Conservation (phyloP, 1,284 basidiomycete species). For the Exsudoporus floridanus region DNA sequence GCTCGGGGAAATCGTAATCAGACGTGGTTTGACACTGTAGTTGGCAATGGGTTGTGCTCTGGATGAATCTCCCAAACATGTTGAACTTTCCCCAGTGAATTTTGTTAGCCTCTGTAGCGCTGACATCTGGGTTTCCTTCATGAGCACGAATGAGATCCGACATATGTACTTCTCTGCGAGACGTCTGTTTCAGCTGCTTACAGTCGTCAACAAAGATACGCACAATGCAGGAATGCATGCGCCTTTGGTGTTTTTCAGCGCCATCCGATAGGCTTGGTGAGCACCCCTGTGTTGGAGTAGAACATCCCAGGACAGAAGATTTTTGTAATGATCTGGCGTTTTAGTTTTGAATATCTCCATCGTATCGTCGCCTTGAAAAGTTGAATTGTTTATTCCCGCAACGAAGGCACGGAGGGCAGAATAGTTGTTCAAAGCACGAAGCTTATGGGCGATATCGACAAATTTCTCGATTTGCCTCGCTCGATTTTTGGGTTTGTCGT, state of each 20-base stretch:
- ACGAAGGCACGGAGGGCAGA: constrained; percentile 78
- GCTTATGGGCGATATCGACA: constrained; percentile 67
- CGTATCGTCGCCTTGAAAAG: constrained; percentile 66
- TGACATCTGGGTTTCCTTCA: constrained; percentile 70
- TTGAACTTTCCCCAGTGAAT: constrained; percentile 87
- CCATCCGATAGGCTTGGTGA: constrained; percentile 77
- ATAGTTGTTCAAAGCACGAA: constrained; percentile 75
- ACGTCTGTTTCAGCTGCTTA: constrained; percentile 15
- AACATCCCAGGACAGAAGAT: constrained; percentile 74
- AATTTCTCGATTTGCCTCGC: constrained; percentile 76
- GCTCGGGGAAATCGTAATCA: constrained; percentile 59
- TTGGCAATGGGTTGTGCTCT: constrained; percentile 67
- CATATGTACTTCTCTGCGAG: constrained; percentile 74
- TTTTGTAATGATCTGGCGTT: constrained; percentile 64
- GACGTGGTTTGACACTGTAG: constrained; percentile 59
- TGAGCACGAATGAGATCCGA: constrained; percentile 77
- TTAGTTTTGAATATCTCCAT: constrained; percentile 66
- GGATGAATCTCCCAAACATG: constrained; percentile 78
- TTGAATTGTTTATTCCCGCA: constrained; percentile 77
- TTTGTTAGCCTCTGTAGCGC: constrained; percentile 55
- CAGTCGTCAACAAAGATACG: constrained; percentile 38
- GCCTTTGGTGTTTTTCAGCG: constrained; percentile 75
- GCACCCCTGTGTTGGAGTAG: constrained; percentile 69
- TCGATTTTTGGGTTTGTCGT: constrained; percentile 64
- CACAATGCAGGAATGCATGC: constrained; percentile 77